phyloP scores from a whole-genome alignment of 1,139 yeast genomes.

The Magnusiomyces fungicola region DNA sequence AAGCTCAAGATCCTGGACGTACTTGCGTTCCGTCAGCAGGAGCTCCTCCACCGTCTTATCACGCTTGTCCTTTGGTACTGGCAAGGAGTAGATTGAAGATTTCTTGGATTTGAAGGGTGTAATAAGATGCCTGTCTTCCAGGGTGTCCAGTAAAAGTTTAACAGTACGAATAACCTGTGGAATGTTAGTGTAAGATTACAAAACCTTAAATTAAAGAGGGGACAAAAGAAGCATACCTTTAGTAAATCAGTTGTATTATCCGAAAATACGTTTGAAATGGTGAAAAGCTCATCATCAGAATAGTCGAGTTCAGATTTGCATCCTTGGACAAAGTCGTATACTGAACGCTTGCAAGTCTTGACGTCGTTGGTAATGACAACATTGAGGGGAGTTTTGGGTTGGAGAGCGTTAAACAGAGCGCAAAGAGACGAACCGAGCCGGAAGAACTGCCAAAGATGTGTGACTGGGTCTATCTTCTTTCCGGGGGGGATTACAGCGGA shows the following conservation, averaged over 20 bases:
- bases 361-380: constrained; percentile 47
- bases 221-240: constrained; percentile 31
- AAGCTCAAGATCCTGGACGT: constrained; percentile 81
- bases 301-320: constrained; percentile 71
- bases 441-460: constrained; percentile 80
- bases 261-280: constrained; percentile 82
- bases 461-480: constrained; percentile 68
- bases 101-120: constrained; percentile 14
- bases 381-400: constrained; percentile 31
- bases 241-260: constrained; percentile 74
- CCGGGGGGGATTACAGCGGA: constrained; percentile 22
- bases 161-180: not conserved
- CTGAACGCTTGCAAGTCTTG: constrained; percentile 79
- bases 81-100: constrained; percentile 7
- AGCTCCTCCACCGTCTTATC: constrained; percentile 80
- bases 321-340: constrained; percentile 83
- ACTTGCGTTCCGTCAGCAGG: constrained; percentile 83
- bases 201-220: not conserved
- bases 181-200: not conserved
- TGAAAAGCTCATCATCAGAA: constrained; percentile 76
- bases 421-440: constrained; percentile 93
- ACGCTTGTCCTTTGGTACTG: constrained; percentile 31
- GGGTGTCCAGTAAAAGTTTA: constrained; percentile 33
- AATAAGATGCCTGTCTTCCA: constrained; percentile 24
- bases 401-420: constrained; percentile 61